Conservation (phyloP, 1,284 basidiomycete species). For the Amylostereum areolatum region DNA sequence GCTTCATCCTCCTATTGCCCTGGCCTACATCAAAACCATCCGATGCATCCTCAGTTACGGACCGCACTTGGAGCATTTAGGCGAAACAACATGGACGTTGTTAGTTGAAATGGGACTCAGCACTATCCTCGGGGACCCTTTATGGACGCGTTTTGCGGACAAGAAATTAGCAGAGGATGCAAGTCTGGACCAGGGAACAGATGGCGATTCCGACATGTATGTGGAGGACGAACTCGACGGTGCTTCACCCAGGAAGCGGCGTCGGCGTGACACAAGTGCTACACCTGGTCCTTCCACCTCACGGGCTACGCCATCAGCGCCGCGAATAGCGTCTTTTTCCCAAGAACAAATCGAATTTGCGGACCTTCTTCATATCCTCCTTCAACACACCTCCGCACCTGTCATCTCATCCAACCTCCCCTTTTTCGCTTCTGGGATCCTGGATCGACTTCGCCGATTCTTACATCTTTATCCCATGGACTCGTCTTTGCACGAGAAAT, state of each 20-base stretch:
- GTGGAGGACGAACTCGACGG: slow-evolving; percentile 5
- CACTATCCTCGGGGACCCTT: slow-evolving; percentile 59
- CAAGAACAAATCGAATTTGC: slow-evolving; percentile 68
- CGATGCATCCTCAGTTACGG: slow-evolving; percentile 54
- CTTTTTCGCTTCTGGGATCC: slow-evolving; percentile 44
- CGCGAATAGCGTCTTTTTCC: slow-evolving; percentile 31
- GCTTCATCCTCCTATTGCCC: slow-evolving; percentile 61
- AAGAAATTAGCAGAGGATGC: slow-evolving; percentile 36
- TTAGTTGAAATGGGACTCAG: slow-evolving; percentile 75
- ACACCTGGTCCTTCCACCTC: slow-evolving; percentile 9
- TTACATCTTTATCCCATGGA: slow-evolving; percentile 60
- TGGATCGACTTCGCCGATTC: slow-evolving; percentile 63
- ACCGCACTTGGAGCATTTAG: slow-evolving; percentile 78
- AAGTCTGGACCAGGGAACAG: slow-evolving; percentile 18
- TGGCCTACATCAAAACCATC: slow-evolving; percentile 81
- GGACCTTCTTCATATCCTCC: slow-evolving; percentile 59
- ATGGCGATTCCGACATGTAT: not conserved
- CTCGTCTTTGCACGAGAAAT: slow-evolving; percentile 71
- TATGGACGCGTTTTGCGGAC: slow-evolving; percentile 34
- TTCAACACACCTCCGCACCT: slow-evolving; percentile 54
- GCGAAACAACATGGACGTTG: slow-evolving; percentile 59
- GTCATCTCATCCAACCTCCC: slow-evolving; percentile 33
- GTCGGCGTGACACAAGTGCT: slow-evolving; percentile 15
- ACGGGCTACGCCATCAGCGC: slow-evolving; percentile 6
- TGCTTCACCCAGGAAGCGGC: slow-evolving; percentile 27